Percentiles rank a stretch among this genome's conserved stretches.
Evolutionary conservation across 2,329 filamentous ascomycete species (phyloP).

Genomic region (Colletotrichum coccodes): DNA sequence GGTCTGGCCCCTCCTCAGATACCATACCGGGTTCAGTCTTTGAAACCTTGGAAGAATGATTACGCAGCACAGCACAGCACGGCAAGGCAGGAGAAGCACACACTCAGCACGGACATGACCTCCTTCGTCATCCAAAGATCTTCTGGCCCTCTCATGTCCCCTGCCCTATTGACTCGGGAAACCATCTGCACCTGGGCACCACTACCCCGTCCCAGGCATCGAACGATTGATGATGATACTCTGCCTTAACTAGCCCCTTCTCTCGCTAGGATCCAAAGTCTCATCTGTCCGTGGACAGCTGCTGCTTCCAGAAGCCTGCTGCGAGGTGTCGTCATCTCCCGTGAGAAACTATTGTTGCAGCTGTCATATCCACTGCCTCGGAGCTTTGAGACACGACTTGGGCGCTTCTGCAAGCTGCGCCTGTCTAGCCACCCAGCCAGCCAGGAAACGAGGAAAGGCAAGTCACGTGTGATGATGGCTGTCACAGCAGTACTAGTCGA

Average conservation of each 20-base stretch:
- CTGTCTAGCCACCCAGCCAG: not conserved
- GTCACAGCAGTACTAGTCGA: not conserved
- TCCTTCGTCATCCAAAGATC: not conserved
- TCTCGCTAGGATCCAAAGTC: not conserved
- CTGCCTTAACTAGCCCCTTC: not conserved
- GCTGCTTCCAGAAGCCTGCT: constrained; percentile 1
- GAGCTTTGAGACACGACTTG: not conserved
- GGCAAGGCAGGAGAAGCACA: not conserved
- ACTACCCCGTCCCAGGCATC: not conserved
- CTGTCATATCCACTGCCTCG: not conserved
- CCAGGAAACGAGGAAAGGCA: not conserved
- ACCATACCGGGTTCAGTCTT: not conserved
- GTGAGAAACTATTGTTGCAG: not conserved
- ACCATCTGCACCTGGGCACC: not conserved
- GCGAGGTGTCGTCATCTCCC: not conserved
- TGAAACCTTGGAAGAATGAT: not conserved
- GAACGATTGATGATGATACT: not conserved
- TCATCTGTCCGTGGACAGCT: not conserved
- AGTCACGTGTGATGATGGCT: not conserved
- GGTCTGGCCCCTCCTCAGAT: not conserved
- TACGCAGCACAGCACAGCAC: not conserved
- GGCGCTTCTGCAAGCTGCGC: not conserved
- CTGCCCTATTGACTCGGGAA: not conserved
- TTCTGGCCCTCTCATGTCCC: not conserved
- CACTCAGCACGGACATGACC: not conserved